phyloP scores from a whole-genome alignment of 2,329 filamentous ascomycete species.

The Incumbomyces delicatus region DNA sequence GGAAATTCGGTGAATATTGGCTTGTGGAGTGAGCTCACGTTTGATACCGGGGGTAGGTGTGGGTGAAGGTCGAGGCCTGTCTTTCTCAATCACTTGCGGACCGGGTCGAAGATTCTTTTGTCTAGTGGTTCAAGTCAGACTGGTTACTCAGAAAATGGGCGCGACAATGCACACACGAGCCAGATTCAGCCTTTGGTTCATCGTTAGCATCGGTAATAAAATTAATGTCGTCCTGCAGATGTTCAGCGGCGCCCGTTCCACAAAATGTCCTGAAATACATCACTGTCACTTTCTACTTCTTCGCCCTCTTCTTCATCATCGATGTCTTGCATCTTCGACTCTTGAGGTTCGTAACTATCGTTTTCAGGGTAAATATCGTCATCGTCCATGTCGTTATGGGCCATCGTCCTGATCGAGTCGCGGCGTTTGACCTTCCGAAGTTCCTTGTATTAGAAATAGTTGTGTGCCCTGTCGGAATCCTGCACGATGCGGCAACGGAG shows the following conservation, averaged over 20 bases:
- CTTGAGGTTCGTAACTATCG: constrained; percentile 10
- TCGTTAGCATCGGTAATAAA: constrained; percentile 40
- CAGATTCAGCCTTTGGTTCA: constrained; percentile 29
- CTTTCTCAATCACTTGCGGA: constrained; percentile 25
- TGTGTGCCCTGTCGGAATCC: too few species aligned
- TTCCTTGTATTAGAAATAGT: too few species aligned
- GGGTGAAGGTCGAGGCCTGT: constrained; percentile 26
- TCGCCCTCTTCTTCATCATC: constrained; percentile 21
- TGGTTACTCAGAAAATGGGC: constrained; percentile 2
- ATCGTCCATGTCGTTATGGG: constrained; percentile 17
- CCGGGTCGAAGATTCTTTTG: constrained; percentile 27
- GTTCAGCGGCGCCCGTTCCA: constrained; percentile 26
- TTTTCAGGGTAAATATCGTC: constrained; percentile 18
- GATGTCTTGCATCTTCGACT: constrained; percentile 23
- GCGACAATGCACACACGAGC: constrained; percentile 25
- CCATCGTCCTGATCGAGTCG: background rate
- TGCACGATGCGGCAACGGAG: too few species aligned
- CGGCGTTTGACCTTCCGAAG: too few species aligned
- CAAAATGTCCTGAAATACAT: constrained; percentile 26
- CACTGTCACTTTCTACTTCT: constrained; percentile 24
- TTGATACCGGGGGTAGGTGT: constrained; percentile 27
- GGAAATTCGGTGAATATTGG: constrained; percentile 23
- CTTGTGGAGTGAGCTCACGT: constrained; percentile 13
- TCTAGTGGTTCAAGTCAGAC: constrained; percentile 18
- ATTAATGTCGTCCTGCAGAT: constrained; percentile 37